phyloP scores from a whole-genome alignment of 176 grass and related monocot species.

The Carex parvula region DNA sequence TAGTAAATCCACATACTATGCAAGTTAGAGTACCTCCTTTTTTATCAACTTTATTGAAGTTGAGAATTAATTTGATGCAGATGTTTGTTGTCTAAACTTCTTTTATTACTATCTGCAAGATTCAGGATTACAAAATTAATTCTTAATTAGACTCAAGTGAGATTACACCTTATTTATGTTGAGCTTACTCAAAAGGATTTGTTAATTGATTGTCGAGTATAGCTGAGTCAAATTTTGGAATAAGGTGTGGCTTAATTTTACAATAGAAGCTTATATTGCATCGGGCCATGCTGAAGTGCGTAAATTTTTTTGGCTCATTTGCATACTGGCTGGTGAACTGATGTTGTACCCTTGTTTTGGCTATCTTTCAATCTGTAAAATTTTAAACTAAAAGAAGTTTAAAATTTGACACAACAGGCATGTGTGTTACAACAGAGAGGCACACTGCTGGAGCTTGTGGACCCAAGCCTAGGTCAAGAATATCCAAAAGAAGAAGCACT shows the following conservation, averaged over 20 bases:
- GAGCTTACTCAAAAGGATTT: neutral
- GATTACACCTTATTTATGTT: neutral
- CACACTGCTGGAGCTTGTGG: constrained; percentile 69
- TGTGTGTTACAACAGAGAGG: constrained; percentile 75
- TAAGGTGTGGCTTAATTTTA: neutral
- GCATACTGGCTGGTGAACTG: neutral
- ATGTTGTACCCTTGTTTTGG: neutral
- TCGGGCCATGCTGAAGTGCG: neutral
- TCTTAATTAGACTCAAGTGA: neutral
- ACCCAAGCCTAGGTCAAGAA: constrained; percentile 57
- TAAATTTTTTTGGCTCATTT: neutral
- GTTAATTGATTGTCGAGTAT: neutral
- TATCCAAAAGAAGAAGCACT: constrained; percentile 74
- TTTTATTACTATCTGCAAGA: neutral
- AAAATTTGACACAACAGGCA: constrained; percentile 39
- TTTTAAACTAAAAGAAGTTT: constrained; percentile 28
- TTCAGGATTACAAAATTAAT: neutral
- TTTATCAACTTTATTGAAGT: neutral
- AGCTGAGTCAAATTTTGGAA: neutral
- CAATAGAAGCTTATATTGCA: neutral
- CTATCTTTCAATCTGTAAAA: neutral
- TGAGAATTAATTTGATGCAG: neutral
- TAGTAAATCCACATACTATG: neutral
- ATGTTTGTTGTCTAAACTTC: neutral
- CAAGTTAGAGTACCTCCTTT: neutral